Conservation (phyloP, 2,329 filamentous ascomycete species). For the Monosporascus cannonballus region DNA sequence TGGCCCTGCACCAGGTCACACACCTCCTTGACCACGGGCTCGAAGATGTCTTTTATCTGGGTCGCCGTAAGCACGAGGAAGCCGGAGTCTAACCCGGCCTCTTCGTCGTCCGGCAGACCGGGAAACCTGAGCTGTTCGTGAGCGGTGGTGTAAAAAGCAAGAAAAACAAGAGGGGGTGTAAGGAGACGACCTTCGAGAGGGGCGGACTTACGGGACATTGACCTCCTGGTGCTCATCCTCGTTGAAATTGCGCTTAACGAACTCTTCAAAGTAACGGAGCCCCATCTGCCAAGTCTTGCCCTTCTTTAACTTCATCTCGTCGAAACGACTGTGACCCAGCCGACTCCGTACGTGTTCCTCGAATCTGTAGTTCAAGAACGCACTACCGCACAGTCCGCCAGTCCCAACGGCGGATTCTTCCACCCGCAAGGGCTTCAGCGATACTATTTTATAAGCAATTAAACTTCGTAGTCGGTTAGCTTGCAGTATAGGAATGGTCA, state of each 20-base stretch:
- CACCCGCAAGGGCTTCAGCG: slow-evolving; percentile 63
- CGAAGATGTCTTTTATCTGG: slow-evolving; percentile 67
- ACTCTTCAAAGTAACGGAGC: slow-evolving; percentile 75
- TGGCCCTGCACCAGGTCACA: slow-evolving; percentile 64
- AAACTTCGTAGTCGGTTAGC: slow-evolving; percentile 36
- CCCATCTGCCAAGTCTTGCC: slow-evolving; percentile 76
- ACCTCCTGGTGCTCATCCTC: slow-evolving; percentile 72
- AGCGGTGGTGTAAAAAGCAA: not conserved
- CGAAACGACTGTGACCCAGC: slow-evolving; percentile 61
- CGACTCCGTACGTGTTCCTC: slow-evolving; percentile 68
- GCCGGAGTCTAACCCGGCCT: slow-evolving; percentile 66
- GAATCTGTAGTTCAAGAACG: slow-evolving; percentile 75
- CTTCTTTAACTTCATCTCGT: slow-evolving; percentile 72
- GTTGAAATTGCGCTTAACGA: slow-evolving; percentile 78
- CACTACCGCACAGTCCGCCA: slow-evolving; percentile 70
- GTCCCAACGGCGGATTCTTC: slow-evolving; percentile 77
- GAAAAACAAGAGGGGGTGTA: not conserved
- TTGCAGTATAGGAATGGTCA: not conserved
- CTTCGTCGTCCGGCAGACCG: slow-evolving; percentile 69
- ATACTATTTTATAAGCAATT: slow-evolving; percentile 77
- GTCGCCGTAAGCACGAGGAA: slow-evolving; percentile 67
- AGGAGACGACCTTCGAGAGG: too few species aligned
- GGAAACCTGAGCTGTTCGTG: slow-evolving; percentile 47
- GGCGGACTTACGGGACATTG: slow-evolving; percentile 58
- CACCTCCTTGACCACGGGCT: slow-evolving; percentile 67